Evolutionary conservation across 768 basidiomycete species (phyloP).

Genomic region (Auriculariales sp.): DNA sequence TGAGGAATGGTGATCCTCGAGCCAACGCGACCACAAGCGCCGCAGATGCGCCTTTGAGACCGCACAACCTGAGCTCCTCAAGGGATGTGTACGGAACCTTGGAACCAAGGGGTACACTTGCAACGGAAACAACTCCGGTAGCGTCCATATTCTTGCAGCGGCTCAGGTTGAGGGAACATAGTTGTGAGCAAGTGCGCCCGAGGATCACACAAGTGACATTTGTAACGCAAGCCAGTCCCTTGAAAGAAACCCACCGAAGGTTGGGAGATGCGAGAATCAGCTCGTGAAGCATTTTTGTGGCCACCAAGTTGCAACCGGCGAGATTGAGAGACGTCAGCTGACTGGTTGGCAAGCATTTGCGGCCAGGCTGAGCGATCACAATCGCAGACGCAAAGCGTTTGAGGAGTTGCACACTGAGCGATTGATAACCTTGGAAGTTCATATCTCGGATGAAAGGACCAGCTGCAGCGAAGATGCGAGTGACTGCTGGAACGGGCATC

Average conservation of each 20-base stretch:
- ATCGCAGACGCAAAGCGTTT: slow-evolving; percentile 26
- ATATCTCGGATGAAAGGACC: slow-evolving; percentile 52
- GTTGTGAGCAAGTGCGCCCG: slow-evolving; percentile 35
- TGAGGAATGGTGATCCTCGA: slow-evolving; percentile 51
- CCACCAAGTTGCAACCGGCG: slow-evolving; percentile 54
- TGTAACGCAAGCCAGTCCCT: slow-evolving; percentile 53
- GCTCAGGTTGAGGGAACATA: slow-evolving; percentile 52
- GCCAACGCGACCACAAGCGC: slow-evolving; percentile 51
- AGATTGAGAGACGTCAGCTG: slow-evolving; percentile 60
- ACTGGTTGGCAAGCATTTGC: slow-evolving; percentile 19
- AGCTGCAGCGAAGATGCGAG: slow-evolving; percentile 35
- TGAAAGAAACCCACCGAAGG: slow-evolving; percentile 44
- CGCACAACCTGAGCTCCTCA: slow-evolving; percentile 51
- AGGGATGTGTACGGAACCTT: slow-evolving; percentile 15
- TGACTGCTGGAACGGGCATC: slow-evolving; percentile 30
- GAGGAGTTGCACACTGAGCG: slow-evolving; percentile 34
- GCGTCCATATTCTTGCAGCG: slow-evolving; percentile 51
- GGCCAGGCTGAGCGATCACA: background rate
- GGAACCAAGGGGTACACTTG: slow-evolving; percentile 17
- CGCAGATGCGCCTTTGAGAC: slow-evolving; percentile 47
- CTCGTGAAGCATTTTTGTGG: slow-evolving; percentile 50
- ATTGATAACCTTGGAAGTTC: slow-evolving; percentile 47
- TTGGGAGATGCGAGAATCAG: slow-evolving; percentile 52
- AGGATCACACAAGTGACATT: slow-evolving; percentile 64
- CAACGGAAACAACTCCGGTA: slow-evolving; percentile 20